Evolutionary conservation across 129 eudicot genomes (phyloP).

Genomic region (Helianthus annuus): HanXRQr2.0-SUNRISE NC_035435.2:150348000-150348499

Average conservation of each 20-base stretch:
- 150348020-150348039: no score
- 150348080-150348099: no score
- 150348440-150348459: not conserved
- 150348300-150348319: not conserved
- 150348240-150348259: not conserved
- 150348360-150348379: not conserved
- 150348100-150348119: no score
- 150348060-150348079: no score
- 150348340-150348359: not conserved
- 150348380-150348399: not conserved
- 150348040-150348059: no score
- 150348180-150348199: not conserved
- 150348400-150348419: not conserved
- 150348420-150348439: not conserved
- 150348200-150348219: not conserved
- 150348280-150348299: constrained; percentile 2
- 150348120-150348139: not conserved
- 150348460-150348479: no score
- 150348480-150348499: not conserved
- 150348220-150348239: constrained; percentile 3
- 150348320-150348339: not conserved
- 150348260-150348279: not conserved
- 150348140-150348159: not conserved
- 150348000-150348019: no score
- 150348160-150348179: not conserved